Evolutionary conservation across 2,329 filamentous ascomycete genomes (phyloP), one percentile per base, ranked within the genome.

Genomic region (Diaporthe ampelina): DNA sequence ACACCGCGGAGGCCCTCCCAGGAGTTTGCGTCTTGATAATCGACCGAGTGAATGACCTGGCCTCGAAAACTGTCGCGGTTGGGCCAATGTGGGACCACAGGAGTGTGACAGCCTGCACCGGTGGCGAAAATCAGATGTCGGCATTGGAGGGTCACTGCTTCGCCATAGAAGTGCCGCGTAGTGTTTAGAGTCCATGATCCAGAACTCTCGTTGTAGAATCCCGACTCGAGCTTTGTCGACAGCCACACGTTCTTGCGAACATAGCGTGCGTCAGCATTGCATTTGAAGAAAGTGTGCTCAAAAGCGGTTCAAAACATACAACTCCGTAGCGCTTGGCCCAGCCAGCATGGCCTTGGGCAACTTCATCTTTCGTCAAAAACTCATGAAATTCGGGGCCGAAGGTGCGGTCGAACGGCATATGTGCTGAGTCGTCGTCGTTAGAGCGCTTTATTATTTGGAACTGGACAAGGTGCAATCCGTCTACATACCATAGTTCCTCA

Each of bases 321-420:
- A 52, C 48, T 52, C 48, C 48, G 19, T 52, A 52, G 48, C 48
- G 48, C 48, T 24, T 52, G 21, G 48, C 48, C 48, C 48, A 52
- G 48, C n/a, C 48, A 52, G 48, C 7, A 52, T 52, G 48, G 48
- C 48, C 48, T 52, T 52, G 7, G 21, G 48, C 48, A 52, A 52
- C 48, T 24, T 52, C 48, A 10, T 52, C 48, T 52, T 52, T 52
- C 48, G 48, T 52, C 48, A 52, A 52, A 21, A 52, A 52, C 48
- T 52, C 48, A n/a, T 52, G 48, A 10, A 52, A 52, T 24, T 52
- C 48, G 48, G 48, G 17, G 21, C 48, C 48, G 48, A 52, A 52
- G 17, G 48, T 52, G 48, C 48, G 48, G 26, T 52, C 48, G 48
- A 52, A 52, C n/a, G 48, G 48, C 48, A 52, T 52, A 52, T 52